phyloP scores from a whole-genome alignment of 371 early-diverging fungal genomes.

The Mycotypha africana region DNA sequence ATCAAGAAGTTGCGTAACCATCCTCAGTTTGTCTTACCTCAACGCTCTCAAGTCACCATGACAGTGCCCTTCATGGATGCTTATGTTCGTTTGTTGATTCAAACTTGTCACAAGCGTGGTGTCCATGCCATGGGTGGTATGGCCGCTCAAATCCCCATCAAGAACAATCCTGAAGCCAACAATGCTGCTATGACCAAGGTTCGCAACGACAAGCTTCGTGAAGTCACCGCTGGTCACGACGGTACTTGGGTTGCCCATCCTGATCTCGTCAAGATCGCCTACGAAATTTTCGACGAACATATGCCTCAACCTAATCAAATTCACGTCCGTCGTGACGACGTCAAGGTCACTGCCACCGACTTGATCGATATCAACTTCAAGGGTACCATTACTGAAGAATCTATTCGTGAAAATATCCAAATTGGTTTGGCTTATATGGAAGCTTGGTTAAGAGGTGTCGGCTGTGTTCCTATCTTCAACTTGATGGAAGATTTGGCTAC shows the following conservation, averaged over 20 bases:
- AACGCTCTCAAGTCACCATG: slow-evolving; percentile 89
- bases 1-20: slow-evolving; percentile 94
- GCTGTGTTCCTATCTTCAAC: slow-evolving; percentile 92
- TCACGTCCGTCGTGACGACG: slow-evolving; percentile 87
- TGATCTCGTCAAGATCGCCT: slow-evolving; percentile 85
- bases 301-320: slow-evolving; percentile 97
- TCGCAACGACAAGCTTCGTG: slow-evolving; percentile 89
- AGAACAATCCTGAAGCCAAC: slow-evolving; percentile 84
- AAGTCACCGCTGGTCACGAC: slow-evolving; percentile 92
- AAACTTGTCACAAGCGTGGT: slow-evolving; percentile 95
- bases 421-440: slow-evolving; percentile 93
- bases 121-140: slow-evolving; percentile 99
- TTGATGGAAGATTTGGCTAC: slow-evolving; percentile 66
- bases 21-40: slow-evolving; percentile 82
- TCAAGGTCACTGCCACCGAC: slow-evolving; percentile 76
- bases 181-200: slow-evolving; percentile 92
- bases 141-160: slow-evolving; percentile 98
- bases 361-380: slow-evolving; percentile 79
- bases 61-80: slow-evolving; percentile 96
- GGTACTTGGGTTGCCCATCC: slow-evolving; percentile 99
- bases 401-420: slow-evolving; percentile 87
- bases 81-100: slow-evolving; percentile 86
- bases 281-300: slow-evolving; percentile 85
- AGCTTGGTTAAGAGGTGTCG: slow-evolving; percentile 92
- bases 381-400: slow-evolving; percentile 83